A percentile compares a stretch with the other conserved stretches of the same genome.
Evolutionary conservation across 1,284 basidiomycete genomes (phyloP).

Genomic region (Stereum hirsutum): DNA sequence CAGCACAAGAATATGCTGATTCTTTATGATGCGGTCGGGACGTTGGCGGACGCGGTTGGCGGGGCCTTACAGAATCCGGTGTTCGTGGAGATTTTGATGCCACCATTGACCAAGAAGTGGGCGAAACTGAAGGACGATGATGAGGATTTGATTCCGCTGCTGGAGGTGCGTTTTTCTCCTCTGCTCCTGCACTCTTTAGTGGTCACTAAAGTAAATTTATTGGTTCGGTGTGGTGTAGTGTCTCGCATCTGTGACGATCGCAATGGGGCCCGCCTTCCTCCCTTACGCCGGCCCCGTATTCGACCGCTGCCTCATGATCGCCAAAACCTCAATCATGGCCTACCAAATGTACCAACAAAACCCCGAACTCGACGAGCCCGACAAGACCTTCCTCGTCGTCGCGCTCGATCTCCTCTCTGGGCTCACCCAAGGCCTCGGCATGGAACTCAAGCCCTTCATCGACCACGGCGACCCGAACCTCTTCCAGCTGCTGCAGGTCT

Average conservation of each 20-base stretch:
- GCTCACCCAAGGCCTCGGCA: conserved; percentile 88
- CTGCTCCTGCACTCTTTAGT: too few species aligned
- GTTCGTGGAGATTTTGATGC: conserved; percentile 95
- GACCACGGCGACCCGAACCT: conserved; percentile 63
- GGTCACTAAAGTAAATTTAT: conserved; percentile 10
- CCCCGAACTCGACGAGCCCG: conserved; percentile 85
- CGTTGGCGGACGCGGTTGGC: conserved; percentile 94
- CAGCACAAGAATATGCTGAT: conserved; percentile 99
- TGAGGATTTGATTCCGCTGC: conserved; percentile 87
- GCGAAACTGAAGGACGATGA: conserved; percentile 83
- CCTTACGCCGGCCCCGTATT: conserved; percentile 91
- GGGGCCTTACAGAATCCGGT: conserved; percentile 77
- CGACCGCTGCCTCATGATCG: conserved; percentile 84
- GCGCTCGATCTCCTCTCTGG: conserved; percentile 94
- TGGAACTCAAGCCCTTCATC: conserved; percentile 68
- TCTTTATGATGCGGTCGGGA: conserved; percentile 96
- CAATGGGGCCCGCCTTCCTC: conserved; percentile 87
- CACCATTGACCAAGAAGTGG: conserved; percentile 89
- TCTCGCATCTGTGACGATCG: conserved; percentile 94
- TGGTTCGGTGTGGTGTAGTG: conserved; percentile 46
- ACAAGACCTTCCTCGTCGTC: conserved; percentile 94
- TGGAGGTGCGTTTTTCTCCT: conserved; percentile 56
- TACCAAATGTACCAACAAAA: conserved; percentile 82
- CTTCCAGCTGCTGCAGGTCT: conserved; percentile 72
- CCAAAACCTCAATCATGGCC: conserved; percentile 73